Evolutionary conservation across 2,329 filamentous ascomycete genomes (phyloP), one percentile per base, ranked within the genome.

Genomic region (Claviceps paspali): DNA sequence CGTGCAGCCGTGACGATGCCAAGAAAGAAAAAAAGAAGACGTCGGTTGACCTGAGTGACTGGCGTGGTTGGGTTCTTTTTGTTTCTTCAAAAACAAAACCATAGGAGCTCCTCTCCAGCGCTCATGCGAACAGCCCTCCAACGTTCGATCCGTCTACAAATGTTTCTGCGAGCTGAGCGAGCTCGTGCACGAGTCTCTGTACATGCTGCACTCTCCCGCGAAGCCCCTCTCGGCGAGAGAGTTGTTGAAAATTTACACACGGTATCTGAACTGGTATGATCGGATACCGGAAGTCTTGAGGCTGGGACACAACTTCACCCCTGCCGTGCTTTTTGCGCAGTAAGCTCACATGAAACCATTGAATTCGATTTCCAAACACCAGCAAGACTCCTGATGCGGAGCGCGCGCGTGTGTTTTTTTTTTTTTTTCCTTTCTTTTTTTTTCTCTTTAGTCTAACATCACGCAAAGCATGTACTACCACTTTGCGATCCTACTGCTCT

Each of bases 301-400:
- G 17, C 54, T 84, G 3, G 74, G 75, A 2, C 70, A 79, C 41
- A 81, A 78, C 45, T 81, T 81, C 36, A 79, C 79, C 3, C 79
- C 81, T 9, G 76, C 82, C 32, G 78, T 84, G 26, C 58, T 86
- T 15, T 78, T 82, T 42, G 69, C 80, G 27, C 80, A 85, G 80
- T 84, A 62, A 64, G 80, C 49, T 22, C 10, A 38, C n/a, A n/a
- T n/a, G n/a, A n/a, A n/a, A n/a, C n/a, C n/a, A n/a, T n/a, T n/a
- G n/a, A n/a, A n/a, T n/a, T n/a, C n/a, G n/a, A n/a, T n/a, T n/a
- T n/a, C n/a, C n/a, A n/a, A n/a, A n/a, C n/a, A n/a, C n/a, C n/a
- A n/a, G n/a, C n/a, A n/a, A n/a, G n/a, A n/a, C n/a, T n/a, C n/a
- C n/a, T n/a, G n/a, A n/a, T n/a, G n/a, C n/a, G n/a, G n/a, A n/a